Evolutionary conservation across 192 early-diverging fungal species (phyloP), one percentile per base, ranked within the genome.

Genomic region (Thamnidium elegans): DNA sequence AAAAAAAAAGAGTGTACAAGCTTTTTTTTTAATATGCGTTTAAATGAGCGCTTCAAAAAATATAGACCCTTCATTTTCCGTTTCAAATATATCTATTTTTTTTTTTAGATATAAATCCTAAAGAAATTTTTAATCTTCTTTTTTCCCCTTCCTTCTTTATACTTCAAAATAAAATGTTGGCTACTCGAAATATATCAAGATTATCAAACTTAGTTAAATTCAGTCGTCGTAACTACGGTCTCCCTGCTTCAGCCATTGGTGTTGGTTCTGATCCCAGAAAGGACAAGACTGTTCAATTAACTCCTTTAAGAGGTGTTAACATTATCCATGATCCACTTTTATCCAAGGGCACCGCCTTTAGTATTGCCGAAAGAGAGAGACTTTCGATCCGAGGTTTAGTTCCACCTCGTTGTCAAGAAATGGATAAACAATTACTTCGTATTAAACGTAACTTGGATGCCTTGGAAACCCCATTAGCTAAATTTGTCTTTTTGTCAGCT

Each of bases 381-480:
- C 70, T 82, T 34, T 78, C 78, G 10, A 79, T 82, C 39, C 80
- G 80, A 64, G 80, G 80, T 23, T 70, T 82, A 5, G 80, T 82
- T 3, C 80, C 80, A 17, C 80, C 80, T 65, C 66, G 80, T 9
- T 66, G 75, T 23, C 80, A 82, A 60, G 80, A 82, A 59, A 82
- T 82, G 80, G 80, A 82, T 19, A 82, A 79, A 63, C 80, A 82
- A 58, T 65, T 82, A n/a, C 67, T 76, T 50, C 75, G 80, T 50
- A 72, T 82, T 20, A 82, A 79, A 50, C 75, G 73, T 11, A 82
- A 82, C 65, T 64, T 82, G 66, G 75, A 78, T 46, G 70, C 69
- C 23, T 77, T 75, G 58, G 54, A 70, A 36, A 78, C 80, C 19
- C 80, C 80, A 6, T 65, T 82, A 15, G 73, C 76, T 34, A 82